Evolutionary conservation across 176 grass and related monocot species (phyloP), one percentile per base, ranked within the genome.

Genomic region (Avena sativa): DNA sequence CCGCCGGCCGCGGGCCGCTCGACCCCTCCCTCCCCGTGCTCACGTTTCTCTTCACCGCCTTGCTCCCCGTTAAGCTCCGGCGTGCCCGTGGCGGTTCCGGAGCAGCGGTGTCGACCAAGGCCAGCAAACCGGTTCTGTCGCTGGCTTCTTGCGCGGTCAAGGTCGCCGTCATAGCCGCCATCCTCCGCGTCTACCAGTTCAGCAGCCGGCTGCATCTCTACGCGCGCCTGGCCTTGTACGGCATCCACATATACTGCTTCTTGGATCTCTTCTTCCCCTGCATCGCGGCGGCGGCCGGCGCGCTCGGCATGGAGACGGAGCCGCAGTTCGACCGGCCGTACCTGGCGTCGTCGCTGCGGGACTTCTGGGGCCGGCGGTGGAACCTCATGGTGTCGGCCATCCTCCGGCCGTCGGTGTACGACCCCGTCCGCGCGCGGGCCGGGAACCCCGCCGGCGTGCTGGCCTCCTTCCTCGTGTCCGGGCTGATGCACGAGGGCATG

Each of bases 341-440:
- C 89, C 64, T 86, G 23, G 46, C 88, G 1, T 51, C 90, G 1
- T 95, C 93, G 8, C 84, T 95, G 5, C 44, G 34, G 1, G 80
- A 95, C 30, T 95, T 92, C 80, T 92, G 91, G 93, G 83, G 93
- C 19, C 85, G 88, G 11, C 85, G 92, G 16, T 92, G 92, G 92
- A 94, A 90, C 67, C 63, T 94, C 20, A 72, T 90, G 90, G 78
- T 86, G 43, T 83, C 90, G 2, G 81, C 87, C 21, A 57, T 74
- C 12, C 87, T 94, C 40, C 93, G 91, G 8, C 86, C 88, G 43
- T 23, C 79, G 13, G 56, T 91, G 16, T 83, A 78, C 61, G 17
- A 70, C 72, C 72, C 86, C 34, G 86, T 78, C 1, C 36, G 74
- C 52, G 20, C 81, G 55, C 36, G 51, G 3, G 72, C 76, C 70